A percentile compares a stretch with the other conserved stretches of the same genome.
These are phyloP conservation scores for Cicer judaicum DNA, from an alignment of 306 rosid genomes.

Conservation along the genomic window DNA sequence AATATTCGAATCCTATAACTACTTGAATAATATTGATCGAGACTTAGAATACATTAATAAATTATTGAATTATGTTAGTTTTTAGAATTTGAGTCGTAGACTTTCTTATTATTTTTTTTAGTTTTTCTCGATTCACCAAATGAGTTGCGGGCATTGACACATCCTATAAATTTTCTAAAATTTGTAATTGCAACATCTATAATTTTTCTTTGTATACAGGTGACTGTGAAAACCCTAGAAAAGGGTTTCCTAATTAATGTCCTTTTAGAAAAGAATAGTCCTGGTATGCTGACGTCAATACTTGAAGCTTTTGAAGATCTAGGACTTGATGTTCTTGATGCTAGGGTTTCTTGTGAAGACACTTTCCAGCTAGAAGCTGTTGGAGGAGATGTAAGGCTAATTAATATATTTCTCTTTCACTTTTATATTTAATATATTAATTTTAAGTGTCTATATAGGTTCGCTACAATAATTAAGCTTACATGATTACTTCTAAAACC, in stretches of 20 bases:
- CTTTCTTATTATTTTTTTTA: too few species aligned
- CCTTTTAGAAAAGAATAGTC: conserved; percentile 63
- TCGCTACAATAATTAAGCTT: neutral
- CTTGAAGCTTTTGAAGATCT: conserved; percentile 80
- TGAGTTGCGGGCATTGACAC: too few species aligned
- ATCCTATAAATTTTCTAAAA: too few species aligned
- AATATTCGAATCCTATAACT: too few species aligned
- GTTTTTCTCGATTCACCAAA: too few species aligned
- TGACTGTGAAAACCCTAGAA: conserved; percentile 70
- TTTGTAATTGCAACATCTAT: neutral
- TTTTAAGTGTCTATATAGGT: neutral
- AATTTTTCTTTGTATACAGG: conserved; percentile 51
- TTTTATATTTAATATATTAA: neutral
- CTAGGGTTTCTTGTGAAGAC: conserved; percentile 89
- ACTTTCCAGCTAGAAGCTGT: conserved; percentile 78
- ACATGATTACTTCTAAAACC: neutral
- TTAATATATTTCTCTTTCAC: neutral
- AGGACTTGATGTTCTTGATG: conserved; percentile 86
- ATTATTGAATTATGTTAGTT: too few species aligned
- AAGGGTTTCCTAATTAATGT: conserved; percentile 79
- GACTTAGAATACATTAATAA: too few species aligned
- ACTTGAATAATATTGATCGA: too few species aligned
- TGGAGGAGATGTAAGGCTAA: conserved; percentile 76
- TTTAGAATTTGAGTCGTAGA: too few species aligned
- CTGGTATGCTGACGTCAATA: conserved; percentile 72